These are phyloP conservation scores for Teratosphaeria pseudoeucalypti DNA, from an alignment of 2,329 filamentous ascomycete genomes.

Conservation along the genomic window DNA sequence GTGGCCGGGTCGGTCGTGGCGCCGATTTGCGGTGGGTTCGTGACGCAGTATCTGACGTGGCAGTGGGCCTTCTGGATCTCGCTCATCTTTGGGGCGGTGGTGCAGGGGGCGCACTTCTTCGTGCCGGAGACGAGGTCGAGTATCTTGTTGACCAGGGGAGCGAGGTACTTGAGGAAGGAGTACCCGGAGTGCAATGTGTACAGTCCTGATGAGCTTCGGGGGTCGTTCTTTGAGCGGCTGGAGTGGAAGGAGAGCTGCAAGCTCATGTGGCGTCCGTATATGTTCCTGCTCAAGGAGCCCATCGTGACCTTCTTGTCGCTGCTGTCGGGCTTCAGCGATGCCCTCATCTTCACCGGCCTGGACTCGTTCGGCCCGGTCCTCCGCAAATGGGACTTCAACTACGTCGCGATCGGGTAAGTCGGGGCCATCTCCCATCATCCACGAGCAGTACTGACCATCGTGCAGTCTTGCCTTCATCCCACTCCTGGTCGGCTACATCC, in stretches of 20 bases:
- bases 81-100: slow-evolving; percentile 62
- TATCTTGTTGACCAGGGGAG: slow-evolving; percentile 64
- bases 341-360: slow-evolving; percentile 68
- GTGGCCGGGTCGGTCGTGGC: slow-evolving; percentile 23
- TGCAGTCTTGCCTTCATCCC: slow-evolving; percentile 8
- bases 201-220: slow-evolving; percentile 59
- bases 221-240: slow-evolving; percentile 23
- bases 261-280: slow-evolving; percentile 56
- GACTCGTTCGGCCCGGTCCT: slow-evolving; percentile 62
- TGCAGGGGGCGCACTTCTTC: slow-evolving; percentile 48
- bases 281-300: slow-evolving; percentile 64
- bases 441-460: not conserved
- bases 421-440: slow-evolving; percentile 42
- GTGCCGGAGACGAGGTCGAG: slow-evolving; percentile 68
- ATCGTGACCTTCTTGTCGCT: slow-evolving; percentile 62
- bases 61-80: slow-evolving; percentile 78
- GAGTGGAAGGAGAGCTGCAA: slow-evolving; percentile 30
- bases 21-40: slow-evolving; percentile 24
- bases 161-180: slow-evolving; percentile 54
- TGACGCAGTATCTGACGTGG: slow-evolving; percentile 46
- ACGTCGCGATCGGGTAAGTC: slow-evolving; percentile 37
- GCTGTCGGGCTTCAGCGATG: slow-evolving; percentile 62
- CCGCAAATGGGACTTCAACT: slow-evolving; percentile 48
- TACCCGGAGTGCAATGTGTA: slow-evolving; percentile 43
- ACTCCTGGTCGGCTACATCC: slow-evolving; percentile 55